Base-by-base conservation (phyloP, 23 red algal species). In the Gracilaria gracilis region DNA sequence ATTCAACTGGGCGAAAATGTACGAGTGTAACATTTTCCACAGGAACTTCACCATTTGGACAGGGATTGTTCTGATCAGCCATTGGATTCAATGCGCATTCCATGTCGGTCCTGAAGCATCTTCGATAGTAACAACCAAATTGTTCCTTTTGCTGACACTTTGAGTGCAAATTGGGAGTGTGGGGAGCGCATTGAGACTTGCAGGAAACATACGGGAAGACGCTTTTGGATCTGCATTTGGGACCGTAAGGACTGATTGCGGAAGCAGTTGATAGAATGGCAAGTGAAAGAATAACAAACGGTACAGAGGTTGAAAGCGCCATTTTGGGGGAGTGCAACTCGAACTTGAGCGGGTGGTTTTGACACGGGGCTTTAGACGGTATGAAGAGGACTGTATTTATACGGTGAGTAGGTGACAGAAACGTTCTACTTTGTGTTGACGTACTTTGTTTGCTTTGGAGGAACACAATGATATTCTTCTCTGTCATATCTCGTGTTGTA, bases 1-100 rank as follows among this genome's bases (percentile, higher is more conserved):
- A 28, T 33, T 70, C 65, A 38, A 70, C 65, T n/a, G 54, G 54
- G 54, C 23, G 54, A 34, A 9, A 35, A 34, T 19, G 28, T 34
- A 7, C 4, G 5, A 70, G 65, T 2, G 12, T 70, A 38, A 70
- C 35, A 70, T 33, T 36, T 25, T 35, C 17, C 3, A 70, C 65
- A 1, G 9, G 65, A 28, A 70, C 65, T 70, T 70, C 65, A 35
- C 65, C 65, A 70, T 70, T 70, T 6, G 65, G 65, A 38, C 65
- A 70, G 4, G 65, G 65, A 19, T 70, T 70, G 65, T 70, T 38
- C 24, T 70, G 15, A 35, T 70, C 65, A 2, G 35, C 28, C 9
- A 25, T 19, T 70, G 23, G 65, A 70, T 70, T 35, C 14, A 70
- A 25, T 17, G 65, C 4, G 28, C 65, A 70, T 38, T 38, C 17